phyloP scores from a whole-genome alignment of 2,329 filamentous ascomycete species.

The Blastomyces silverae region DNA sequence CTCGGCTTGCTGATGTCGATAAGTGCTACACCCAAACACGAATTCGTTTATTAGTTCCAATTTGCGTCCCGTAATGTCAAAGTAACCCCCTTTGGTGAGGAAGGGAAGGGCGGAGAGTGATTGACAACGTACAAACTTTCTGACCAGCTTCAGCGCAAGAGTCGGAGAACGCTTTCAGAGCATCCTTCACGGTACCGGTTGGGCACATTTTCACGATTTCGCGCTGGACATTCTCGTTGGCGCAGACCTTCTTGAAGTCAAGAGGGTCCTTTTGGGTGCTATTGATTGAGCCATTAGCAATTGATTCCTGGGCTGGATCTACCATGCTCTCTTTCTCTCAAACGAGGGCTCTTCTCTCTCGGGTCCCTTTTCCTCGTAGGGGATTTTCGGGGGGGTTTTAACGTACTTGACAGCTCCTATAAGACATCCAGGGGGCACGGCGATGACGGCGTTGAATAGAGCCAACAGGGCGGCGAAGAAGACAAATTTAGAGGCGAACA shows the following conservation, averaged over 20 bases:
- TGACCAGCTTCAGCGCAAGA: slow-evolving; percentile 38
- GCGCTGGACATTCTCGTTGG: slow-evolving; percentile 33
- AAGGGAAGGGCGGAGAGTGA: slow-evolving; percentile 6
- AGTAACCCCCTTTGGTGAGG: neutral
- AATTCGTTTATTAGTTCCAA: slow-evolving; percentile 1
- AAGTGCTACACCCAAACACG: neutral
- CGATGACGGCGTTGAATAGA: slow-evolving; percentile 39
- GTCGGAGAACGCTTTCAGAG: slow-evolving; percentile 36
- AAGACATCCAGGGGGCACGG: slow-evolving; percentile 46
- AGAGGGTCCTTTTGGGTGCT: slow-evolving; percentile 35
- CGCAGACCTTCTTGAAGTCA: slow-evolving; percentile 38
- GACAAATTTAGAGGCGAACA: slow-evolving; percentile 43
- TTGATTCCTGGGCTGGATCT: neutral
- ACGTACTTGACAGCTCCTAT: slow-evolving; percentile 47
- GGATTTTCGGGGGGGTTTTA: neutral
- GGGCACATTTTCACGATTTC: slow-evolving; percentile 35
- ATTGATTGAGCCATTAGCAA: slow-evolving; percentile 22
- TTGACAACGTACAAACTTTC: slow-evolving; percentile 35
- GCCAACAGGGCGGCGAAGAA: slow-evolving; percentile 42
- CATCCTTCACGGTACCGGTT: slow-evolving; percentile 27
- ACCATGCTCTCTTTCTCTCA: neutral
- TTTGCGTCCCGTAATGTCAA: slow-evolving; percentile 14
- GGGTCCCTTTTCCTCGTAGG: neutral
- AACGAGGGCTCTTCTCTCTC: neutral
- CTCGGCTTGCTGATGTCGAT: neutral